A percentile compares a stretch with the other conserved stretches of the same genome.
phyloP scores from a whole-genome alignment of 345 rosid species.

The Brassica incana region DNA sequence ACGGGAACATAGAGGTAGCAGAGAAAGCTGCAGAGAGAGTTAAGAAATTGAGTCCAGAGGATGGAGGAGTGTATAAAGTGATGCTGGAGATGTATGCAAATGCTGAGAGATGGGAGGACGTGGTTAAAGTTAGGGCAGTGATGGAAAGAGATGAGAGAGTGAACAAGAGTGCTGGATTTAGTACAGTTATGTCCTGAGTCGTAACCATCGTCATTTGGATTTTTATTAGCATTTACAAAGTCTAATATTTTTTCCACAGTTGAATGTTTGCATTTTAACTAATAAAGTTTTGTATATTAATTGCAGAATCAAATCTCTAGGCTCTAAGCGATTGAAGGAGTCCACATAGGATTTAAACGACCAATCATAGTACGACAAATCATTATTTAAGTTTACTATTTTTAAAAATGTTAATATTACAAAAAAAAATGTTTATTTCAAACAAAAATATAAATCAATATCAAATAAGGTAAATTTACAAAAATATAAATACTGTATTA shows the following conservation, averaged over 20 bases:
- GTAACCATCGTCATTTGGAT: constrained; percentile 15
- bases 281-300: neutral
- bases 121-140: constrained; percentile 50
- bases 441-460: too few relatives aligned
- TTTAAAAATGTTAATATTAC: too few relatives aligned
- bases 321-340: too few relatives aligned
- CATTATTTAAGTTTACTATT: too few relatives aligned
- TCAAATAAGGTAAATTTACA: too few relatives aligned
- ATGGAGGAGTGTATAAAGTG: constrained; percentile 69
- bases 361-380: too few relatives aligned
- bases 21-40: constrained; percentile 68
- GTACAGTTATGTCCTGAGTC: constrained; percentile 46
- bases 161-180: constrained; percentile 55
- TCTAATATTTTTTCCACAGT: too few relatives aligned
- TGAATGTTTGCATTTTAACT: neutral
- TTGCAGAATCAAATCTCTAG: neutral
- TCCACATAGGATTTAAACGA: too few relatives aligned
- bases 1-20: constrained; percentile 63
- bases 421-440: too few relatives aligned
- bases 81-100: constrained; percentile 68
- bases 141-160: constrained; percentile 46
- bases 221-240: too few relatives aligned
- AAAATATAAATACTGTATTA: too few relatives aligned
- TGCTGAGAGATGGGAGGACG: constrained; percentile 72
- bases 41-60: constrained; percentile 61